phyloP scores from a whole-genome alignment of 805 yeast species.

The Cyberlindnera suaveolens region DNA sequence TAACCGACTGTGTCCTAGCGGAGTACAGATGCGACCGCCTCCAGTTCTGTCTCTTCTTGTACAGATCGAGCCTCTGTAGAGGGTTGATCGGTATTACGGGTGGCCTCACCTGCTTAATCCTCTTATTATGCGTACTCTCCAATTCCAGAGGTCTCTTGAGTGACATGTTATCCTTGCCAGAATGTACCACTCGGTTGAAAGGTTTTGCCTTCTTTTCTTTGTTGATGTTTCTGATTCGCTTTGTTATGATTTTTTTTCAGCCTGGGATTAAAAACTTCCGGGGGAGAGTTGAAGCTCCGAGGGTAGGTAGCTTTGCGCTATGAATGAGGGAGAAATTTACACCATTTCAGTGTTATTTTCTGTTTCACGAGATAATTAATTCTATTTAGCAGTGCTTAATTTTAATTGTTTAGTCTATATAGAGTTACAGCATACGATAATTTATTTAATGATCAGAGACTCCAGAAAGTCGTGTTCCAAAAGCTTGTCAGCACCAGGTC shows the following conservation, averaged over 20 bases:
- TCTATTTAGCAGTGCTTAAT: too few species aligned
- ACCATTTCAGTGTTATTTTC: too few species aligned
- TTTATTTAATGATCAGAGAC: conserved; percentile 5
- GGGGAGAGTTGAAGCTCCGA: not conserved
- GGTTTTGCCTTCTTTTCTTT: not conserved
- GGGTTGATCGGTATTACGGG: conserved; percentile 23
- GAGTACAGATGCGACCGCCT: conserved; percentile 21
- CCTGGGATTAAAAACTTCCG: not conserved
- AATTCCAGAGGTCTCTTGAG: conserved; percentile 1
- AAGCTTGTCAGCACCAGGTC: conserved; percentile 71
- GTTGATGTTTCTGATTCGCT: not conserved
- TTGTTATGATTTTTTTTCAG: conserved; percentile 1
- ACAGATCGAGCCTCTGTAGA: conserved; percentile 20
- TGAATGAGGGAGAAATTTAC: not conserved
- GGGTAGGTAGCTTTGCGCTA: not conserved
- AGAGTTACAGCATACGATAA: not conserved
- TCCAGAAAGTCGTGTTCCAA: conserved; percentile 55
- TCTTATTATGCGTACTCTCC: not conserved
- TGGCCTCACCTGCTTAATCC: conserved; percentile 25
- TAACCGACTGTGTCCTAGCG: conserved; percentile 3
- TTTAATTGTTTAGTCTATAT: too few species aligned
- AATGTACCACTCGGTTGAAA: not conserved
- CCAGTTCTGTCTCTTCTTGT: conserved; percentile 24
- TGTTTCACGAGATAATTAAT: too few species aligned
- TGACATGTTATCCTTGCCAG: not conserved